These are phyloP conservation scores for Zygoascus flipseniorum DNA, from an alignment of 805 yeast genomes.

Conservation along the genomic window DNA sequence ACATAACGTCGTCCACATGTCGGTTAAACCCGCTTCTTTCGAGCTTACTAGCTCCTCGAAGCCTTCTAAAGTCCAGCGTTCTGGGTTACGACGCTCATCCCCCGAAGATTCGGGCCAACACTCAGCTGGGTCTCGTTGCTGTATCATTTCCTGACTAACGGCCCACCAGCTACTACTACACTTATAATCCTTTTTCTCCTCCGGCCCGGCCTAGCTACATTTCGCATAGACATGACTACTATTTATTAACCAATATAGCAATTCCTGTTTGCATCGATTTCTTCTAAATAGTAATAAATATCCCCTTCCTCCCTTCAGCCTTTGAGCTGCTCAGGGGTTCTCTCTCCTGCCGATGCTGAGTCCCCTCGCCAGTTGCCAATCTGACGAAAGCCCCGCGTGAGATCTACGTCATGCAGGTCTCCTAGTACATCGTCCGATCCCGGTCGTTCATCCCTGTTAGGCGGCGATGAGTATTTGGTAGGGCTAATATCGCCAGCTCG, in stretches of 20 bases:
- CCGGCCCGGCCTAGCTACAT: no score
- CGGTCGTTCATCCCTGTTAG: not conserved
- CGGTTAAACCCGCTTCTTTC: slow-evolving; percentile 24
- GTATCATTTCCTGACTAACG: slow-evolving; percentile 5
- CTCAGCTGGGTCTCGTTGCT: slow-evolving; percentile 9
- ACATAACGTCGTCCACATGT: slow-evolving; percentile 26
- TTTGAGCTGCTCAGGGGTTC: slow-evolving; percentile 10
- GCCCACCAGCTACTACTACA: not conserved
- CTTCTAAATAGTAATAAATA: not conserved
- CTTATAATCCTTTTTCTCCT: not conserved
- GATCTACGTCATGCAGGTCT: slow-evolving; percentile 40
- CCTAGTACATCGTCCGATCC: slow-evolving; percentile 27
- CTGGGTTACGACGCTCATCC: not conserved
- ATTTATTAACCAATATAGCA: not conserved
- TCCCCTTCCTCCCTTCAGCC: not conserved
- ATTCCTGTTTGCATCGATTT: not conserved
- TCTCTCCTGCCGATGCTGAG: slow-evolving; percentile 11
- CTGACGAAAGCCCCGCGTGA: slow-evolving; percentile 37
- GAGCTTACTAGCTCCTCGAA: slow-evolving; percentile 11
- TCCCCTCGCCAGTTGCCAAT: slow-evolving; percentile 22
- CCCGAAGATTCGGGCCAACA: not conserved
- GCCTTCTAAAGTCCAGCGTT: not conserved
- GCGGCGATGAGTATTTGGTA: slow-evolving; percentile 23
- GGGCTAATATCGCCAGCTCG: slow-evolving; percentile 20
- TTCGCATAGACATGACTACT: not conserved